Evolutionary conservation across 305 asterid species (phyloP).

Genomic region (Rubia peregrina): DNA sequence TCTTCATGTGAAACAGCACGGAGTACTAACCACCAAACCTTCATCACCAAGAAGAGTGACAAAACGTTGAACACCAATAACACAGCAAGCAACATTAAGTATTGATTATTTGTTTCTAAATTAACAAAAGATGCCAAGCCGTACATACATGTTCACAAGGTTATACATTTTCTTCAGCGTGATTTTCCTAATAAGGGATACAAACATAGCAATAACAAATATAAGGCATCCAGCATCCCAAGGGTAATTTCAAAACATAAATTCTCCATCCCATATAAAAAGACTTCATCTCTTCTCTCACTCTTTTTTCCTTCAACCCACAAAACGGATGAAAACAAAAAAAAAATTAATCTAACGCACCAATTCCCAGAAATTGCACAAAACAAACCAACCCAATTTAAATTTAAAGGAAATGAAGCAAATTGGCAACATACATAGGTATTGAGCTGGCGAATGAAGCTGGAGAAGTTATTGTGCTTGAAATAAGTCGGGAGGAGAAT

Average conservation of each 20-base stretch:
- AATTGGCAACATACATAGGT: constrained; percentile 38
- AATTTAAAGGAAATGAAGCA: not conserved
- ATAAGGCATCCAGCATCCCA: not conserved
- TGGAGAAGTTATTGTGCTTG: constrained; percentile 87
- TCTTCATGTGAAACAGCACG: too few relatives aligned
- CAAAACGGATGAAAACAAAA: not conserved
- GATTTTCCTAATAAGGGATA: not conserved
- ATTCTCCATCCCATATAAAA: not conserved
- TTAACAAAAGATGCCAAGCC: not conserved
- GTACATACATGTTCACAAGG: not conserved
- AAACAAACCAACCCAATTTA: not conserved
- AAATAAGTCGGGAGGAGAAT: constrained; percentile 78
- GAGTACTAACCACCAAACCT: not conserved
- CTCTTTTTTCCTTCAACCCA: not conserved
- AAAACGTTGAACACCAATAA: not conserved
- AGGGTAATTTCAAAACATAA: not conserved
- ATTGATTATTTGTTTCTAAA: not conserved
- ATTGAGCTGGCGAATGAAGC: constrained; percentile 96
- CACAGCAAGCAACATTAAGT: not conserved
- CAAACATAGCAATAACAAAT: not conserved
- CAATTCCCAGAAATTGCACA: not conserved
- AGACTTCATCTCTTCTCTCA: not conserved
- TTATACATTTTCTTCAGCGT: not conserved
- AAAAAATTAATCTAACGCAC: not conserved
- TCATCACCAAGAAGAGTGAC: not conserved